A percentile compares a stretch with the other conserved stretches of the same genome.
Evolutionary conservation across 106 monocot species (phyloP).

Genomic region (Gastrodia elata): DNA sequence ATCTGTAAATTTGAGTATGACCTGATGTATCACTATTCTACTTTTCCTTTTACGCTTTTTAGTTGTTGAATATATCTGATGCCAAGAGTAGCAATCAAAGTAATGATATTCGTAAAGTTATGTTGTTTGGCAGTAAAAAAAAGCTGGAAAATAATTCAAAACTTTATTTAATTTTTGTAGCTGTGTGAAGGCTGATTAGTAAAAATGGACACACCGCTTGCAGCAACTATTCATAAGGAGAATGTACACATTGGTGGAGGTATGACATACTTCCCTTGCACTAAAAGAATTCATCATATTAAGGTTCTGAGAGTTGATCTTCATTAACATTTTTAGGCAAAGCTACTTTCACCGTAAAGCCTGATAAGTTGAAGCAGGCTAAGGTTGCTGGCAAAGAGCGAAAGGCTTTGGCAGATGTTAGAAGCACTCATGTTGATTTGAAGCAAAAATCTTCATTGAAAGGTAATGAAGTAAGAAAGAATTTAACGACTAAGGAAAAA

Average conservation of each 20-base stretch:
- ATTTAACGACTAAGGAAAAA: neutral
- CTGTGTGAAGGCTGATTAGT: constrained; percentile 1
- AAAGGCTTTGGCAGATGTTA: constrained; percentile 8
- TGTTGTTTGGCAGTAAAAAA: neutral
- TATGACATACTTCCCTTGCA: neutral
- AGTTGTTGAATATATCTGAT: neutral
- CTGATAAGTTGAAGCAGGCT: neutral
- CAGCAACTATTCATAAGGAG: neutral
- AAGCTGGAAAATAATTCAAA: neutral
- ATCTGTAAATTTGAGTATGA: neutral
- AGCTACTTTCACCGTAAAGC: neutral
- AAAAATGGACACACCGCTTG: neutral
- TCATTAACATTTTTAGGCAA: neutral
- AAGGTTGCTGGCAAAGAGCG: constrained; percentile 7
- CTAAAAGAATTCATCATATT: neutral
- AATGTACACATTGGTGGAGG: constrained; percentile 11
- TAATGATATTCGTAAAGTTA: neutral
- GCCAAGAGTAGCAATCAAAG: neutral
- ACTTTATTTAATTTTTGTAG: neutral
- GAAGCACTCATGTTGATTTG: neutral
- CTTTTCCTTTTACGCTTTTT: neutral
- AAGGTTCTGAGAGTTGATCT: neutral
- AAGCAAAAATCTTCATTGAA: constrained; percentile 3
- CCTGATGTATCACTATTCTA: neutral
- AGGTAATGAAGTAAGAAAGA: neutral